A percentile compares a stretch with the other conserved stretches of the same genome.
phyloP scores from a whole-genome alignment of 345 rosid species.

The Iberis pinnata region DNA sequence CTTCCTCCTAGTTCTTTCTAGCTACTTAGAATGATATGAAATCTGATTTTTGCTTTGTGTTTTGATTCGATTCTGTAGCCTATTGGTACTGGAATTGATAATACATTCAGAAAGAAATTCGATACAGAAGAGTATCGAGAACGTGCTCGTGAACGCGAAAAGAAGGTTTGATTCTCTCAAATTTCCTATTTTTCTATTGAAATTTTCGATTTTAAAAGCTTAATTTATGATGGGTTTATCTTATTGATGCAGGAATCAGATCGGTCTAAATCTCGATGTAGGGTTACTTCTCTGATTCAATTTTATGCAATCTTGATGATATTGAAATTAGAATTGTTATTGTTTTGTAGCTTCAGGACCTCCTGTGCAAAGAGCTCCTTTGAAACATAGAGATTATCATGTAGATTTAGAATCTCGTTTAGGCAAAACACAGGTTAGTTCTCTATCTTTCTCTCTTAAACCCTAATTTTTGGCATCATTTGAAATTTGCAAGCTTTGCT shows the following conservation, averaged over 20 bases:
- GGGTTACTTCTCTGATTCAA: conserved; percentile 24
- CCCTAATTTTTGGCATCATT: too few species aligned
- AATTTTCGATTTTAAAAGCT: neutral
- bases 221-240: neutral
- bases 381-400: conserved; percentile 94
- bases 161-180: conserved; percentile 37
- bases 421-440: conserved; percentile 82
- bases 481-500: neutral
- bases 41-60: neutral
- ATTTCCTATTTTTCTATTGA: neutral
- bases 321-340: conserved; percentile 5
- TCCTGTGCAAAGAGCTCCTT: conserved; percentile 87
- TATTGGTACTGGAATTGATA: conserved; percentile 60
- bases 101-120: conserved; percentile 77
- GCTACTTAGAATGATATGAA: neutral
- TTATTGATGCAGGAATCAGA: conserved; percentile 53
- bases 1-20: neutral
- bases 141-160: conserved; percentile 88
- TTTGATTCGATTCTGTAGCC: conserved; percentile 34
- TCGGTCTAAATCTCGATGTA: conserved; percentile 66
- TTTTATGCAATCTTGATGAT: neutral
- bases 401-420: conserved; percentile 94
- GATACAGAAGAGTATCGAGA: conserved; percentile 73
- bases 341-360: conserved; percentile 63
- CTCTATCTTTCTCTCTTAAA: neutral